Evolutionary conservation across 345 rosid species (phyloP).

Genomic region (Camelina sativa): DNA sequence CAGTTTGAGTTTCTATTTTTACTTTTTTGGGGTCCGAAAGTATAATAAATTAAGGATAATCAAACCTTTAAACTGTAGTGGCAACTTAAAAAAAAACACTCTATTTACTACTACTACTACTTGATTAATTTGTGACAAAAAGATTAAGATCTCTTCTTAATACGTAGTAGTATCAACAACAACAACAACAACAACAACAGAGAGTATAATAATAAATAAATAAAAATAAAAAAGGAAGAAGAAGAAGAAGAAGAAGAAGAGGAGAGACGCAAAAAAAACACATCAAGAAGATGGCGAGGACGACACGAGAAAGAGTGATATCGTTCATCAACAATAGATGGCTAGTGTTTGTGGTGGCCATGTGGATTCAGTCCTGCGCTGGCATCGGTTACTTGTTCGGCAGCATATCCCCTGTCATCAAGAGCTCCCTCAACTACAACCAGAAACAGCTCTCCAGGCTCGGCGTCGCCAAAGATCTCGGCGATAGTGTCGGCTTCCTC

Average conservation of each 20-base stretch:
- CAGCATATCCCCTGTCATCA: slow-evolving; percentile 88
- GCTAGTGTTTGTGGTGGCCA: slow-evolving; percentile 90
- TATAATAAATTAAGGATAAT: too few species aligned
- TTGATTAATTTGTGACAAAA: too few species aligned
- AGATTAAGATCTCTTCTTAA: too few species aligned
- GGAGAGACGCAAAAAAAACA: too few species aligned
- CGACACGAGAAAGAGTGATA: slow-evolving; percentile 48
- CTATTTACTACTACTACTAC: too few species aligned
- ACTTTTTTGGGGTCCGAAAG: background rate
- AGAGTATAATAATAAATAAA: too few species aligned
- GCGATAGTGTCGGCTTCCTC: slow-evolving; percentile 87
- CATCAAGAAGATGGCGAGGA: slow-evolving; percentile 37
- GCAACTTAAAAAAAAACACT: too few species aligned
- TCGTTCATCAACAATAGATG: slow-evolving; percentile 72
- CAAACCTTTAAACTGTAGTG: too few species aligned
- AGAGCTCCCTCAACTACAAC: slow-evolving; percentile 78
- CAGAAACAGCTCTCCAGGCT: slow-evolving; percentile 75
- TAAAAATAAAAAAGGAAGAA: background rate
- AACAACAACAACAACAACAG: too few species aligned
- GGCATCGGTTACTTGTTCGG: slow-evolving; percentile 89
- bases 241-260: background rate
- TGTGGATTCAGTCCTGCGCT: slow-evolving; percentile 94
- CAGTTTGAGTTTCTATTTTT: too few species aligned
- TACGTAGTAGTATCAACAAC: too few species aligned
- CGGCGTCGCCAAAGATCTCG: slow-evolving; percentile 96